Base-by-base conservation (phyloP, 148 eudicot species). In the Rhododendron ferrugineum region DNA sequence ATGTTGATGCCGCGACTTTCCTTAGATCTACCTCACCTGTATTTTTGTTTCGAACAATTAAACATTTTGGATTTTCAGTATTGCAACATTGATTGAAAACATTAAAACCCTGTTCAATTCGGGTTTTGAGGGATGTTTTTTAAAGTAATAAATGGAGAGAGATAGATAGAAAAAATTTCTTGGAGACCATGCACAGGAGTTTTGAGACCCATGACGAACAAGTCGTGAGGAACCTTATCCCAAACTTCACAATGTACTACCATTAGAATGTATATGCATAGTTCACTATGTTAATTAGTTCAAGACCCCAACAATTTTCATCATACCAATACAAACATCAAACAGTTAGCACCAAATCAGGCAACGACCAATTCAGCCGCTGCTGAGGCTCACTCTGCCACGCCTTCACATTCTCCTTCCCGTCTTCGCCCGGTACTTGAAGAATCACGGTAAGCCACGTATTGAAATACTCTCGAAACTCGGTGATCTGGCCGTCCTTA, bases 361-460 rank as follows among this genome's bases (percentile, higher is more conserved):
- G 80, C 80, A 77, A n/a, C 28, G 80, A 77, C 28, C 80, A 44
- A 23, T 18, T 42, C 16, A 77, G 5, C 6, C 80, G 50, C 80
- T 77, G 80, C 15, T 40, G 49, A 40, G 80, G 80, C 80, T 77
- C 80, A 22, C 80, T 42, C 49, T 77, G 80, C 80, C 80, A 77
- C 28, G 7, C 11, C 80, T 42, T 42, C 28, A 77, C 80, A 23
- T 42, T 77, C 52, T 77, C 52, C 80, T 77, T 42, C 80, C 80
- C 50, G 0, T 22, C 47, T 8, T 75, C 80, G 15, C 26, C 80
- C 16, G 50, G 30, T 3, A 22, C 50, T 23, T 77, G 80, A 77
- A 77, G 15, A 23, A 77, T 42, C 80, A 77, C 80, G 6, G 80
- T 77, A 0, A 77, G 50, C 80, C 80, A 77, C 14, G 80, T 77